Evolutionary conservation across 2,329 filamentous ascomycete genomes (phyloP), one percentile per base, ranked within the genome.

Genomic region (Ophiostoma sp.): DNA sequence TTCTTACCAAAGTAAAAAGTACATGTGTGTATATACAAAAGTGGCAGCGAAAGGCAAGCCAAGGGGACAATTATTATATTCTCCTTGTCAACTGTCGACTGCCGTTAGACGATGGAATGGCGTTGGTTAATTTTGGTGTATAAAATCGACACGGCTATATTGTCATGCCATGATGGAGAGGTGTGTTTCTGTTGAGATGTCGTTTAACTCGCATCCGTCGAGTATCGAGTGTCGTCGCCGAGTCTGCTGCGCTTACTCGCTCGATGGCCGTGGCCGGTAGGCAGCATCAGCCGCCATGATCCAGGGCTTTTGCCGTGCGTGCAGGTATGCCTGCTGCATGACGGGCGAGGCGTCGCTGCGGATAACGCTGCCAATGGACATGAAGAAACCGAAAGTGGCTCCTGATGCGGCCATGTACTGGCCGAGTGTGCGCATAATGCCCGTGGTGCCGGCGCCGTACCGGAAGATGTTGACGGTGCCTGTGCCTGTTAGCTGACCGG

Each of bases 371-470:
- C 96, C 96, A 78, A 99, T 97, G 73, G 93, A 95, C 96, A 99
- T 99, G 88, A 99, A 99, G 85, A 98, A 98, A 31, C 89, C 96
- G 82, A 99, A 99, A 11, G 95, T 98, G 64, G 94, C 94, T 55
- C 95, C 95, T 33, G 95, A 98, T 61, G 93, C 95, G 45, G 93
- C 84, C 96, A 99, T 99, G 82, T 97, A 98, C 83, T 98, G 96
- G 75, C 96, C 95, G 69, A 99, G 84, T 42, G 95, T 98, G 79
- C 96, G 88, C 88, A 97, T 93, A 80, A 98, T 93, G 72, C 96
- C 96, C 79, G 97, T 97, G 9, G 94, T 90, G 28, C 96, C 96
- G 71, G 95, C 94, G 74, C 96, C 96, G 80, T 95, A 97, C 82
- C 96, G 90, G 81, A 99, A 95, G 80, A 99, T 97, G 80, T 95